Evolutionary conservation across 345 rosid genomes (phyloP).

Genomic region (Anastatica hierochuntica): DNA sequence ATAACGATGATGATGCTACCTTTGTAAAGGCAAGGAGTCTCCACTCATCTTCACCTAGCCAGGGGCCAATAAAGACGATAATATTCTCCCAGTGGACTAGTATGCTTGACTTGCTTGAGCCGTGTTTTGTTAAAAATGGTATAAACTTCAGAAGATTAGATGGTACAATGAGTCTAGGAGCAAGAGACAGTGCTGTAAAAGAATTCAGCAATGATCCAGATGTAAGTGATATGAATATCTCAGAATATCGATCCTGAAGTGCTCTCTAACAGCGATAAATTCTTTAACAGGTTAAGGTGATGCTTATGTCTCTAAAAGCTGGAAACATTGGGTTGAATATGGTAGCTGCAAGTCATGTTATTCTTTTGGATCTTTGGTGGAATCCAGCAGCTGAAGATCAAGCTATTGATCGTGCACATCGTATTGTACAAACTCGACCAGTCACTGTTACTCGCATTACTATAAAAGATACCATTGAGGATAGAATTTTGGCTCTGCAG

Average conservation of each 20-base stretch:
- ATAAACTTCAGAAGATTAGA: constrained; percentile 82
- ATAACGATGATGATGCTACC: constrained; percentile 25
- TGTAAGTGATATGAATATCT: constrained; percentile 34
- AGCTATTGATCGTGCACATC: constrained; percentile 94
- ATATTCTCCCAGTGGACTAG: constrained; percentile 93
- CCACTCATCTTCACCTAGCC: constrained; percentile 28
- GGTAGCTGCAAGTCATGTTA: constrained; percentile 93
- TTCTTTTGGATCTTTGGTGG: constrained; percentile 96
- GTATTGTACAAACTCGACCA: constrained; percentile 93
- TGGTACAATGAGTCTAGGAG: constrained; percentile 69
- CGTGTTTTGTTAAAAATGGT: constrained; percentile 31
- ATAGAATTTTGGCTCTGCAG: constrained; percentile 75
- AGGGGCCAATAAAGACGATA: constrained; percentile 67
- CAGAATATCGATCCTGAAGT: neutral
- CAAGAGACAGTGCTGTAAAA: constrained; percentile 81
- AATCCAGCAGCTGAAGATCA: constrained; percentile 85
- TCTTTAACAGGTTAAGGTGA: constrained; percentile 49
- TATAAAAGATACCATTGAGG: constrained; percentile 73
- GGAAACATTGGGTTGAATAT: constrained; percentile 93
- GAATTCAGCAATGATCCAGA: constrained; percentile 68
- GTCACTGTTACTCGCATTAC: constrained; percentile 87
- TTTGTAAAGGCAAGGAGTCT: constrained; percentile 32
- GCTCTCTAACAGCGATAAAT: constrained; percentile 3
- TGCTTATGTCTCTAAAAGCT: constrained; percentile 91
- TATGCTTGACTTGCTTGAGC: constrained; percentile 82